Evolutionary conservation across 768 basidiomycete species (phyloP).

Genomic region (Suillus discolor): DNA sequence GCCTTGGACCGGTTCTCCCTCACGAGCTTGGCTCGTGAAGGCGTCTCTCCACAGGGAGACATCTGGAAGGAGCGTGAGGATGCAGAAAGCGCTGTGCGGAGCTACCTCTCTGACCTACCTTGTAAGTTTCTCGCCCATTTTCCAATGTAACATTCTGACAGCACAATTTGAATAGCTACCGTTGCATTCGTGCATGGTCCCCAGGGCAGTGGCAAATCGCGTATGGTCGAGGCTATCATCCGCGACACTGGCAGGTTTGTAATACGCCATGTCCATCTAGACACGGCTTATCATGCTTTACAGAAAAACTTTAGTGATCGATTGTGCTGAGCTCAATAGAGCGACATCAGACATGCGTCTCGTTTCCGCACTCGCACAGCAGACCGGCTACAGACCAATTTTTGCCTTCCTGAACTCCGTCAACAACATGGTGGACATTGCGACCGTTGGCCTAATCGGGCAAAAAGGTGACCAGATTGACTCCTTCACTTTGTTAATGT

Average conservation of each 20-base stretch:
- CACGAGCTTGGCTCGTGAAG: constrained; percentile 21
- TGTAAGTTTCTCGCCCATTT: constrained; percentile 41
- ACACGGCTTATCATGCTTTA: constrained; percentile 1
- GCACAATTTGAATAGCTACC: constrained; percentile 48
- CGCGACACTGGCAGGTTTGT: constrained; percentile 54
- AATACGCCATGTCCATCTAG: neutral
- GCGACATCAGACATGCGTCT: constrained; percentile 69
- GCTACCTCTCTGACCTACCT: constrained; percentile 80
- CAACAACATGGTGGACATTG: constrained; percentile 87
- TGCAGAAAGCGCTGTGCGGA: constrained; percentile 65
- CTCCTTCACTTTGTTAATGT: neutral
- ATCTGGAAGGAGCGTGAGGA: constrained; percentile 88
- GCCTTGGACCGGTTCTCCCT: constrained; percentile 55
- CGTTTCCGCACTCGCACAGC: constrained; percentile 66
- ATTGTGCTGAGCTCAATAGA: constrained; percentile 77
- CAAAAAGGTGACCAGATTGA: constrained; percentile 66
- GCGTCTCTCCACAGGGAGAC: constrained; percentile 32
- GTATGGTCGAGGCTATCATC: constrained; percentile 57
- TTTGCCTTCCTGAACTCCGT: constrained; percentile 85
- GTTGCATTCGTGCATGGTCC: constrained; percentile 82
- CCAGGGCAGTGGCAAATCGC: constrained; percentile 78
- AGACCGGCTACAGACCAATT: constrained; percentile 89
- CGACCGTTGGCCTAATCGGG: constrained; percentile 90
- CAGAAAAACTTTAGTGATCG: constrained; percentile 78
- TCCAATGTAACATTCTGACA: constrained; percentile 10